Percentiles rank a stretch among this genome's conserved stretches.
These are phyloP conservation scores for Globisporangium solare DNA, from an alignment of 352 stramenopile species.

Conservation along the genomic window DNA sequence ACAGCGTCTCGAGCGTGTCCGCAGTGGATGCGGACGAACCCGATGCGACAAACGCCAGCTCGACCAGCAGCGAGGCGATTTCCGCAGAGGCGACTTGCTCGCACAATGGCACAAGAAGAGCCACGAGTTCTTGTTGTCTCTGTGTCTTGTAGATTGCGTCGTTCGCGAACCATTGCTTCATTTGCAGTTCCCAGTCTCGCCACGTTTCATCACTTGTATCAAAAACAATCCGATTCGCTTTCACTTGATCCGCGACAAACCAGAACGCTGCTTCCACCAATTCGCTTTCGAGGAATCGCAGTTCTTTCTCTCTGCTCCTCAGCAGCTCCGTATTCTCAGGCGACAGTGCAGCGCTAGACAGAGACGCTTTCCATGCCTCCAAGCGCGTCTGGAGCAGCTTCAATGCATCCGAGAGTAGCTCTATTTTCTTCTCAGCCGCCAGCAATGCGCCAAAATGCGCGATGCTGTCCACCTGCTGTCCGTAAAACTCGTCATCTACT, in stretches of 20 bases:
- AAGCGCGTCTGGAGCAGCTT: conserved; percentile 41
- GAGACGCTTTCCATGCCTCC: conserved; percentile 28
- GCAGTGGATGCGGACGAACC: neutral
- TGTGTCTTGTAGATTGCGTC: neutral
- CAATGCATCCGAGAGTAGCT: conserved; percentile 43
- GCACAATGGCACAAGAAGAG: conserved; percentile 10
- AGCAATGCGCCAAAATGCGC: conserved; percentile 36
- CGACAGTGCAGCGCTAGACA: conserved; percentile 10
- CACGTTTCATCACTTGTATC: neutral
- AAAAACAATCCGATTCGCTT: conserved; percentile 6
- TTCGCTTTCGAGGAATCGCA: conserved; percentile 32
- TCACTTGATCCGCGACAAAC: conserved; percentile 22
- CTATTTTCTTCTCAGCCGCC: conserved; percentile 38
- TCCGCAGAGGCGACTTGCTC: conserved; percentile 11
- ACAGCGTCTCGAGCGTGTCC: conserved; percentile 1
- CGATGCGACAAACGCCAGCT: conserved; percentile 6
- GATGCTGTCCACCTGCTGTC: conserved; percentile 28
- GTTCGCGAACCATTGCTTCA: conserved; percentile 13
- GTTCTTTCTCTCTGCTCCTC: conserved; percentile 22
- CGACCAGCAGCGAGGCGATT: conserved; percentile 12
- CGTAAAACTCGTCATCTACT: conserved; percentile 51
- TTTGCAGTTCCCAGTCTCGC: conserved; percentile 7
- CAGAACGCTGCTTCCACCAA: conserved; percentile 27
- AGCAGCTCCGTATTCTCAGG: neutral
- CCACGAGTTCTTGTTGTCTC: neutral